Percentiles rank a stretch among this genome's conserved stretches.
Conservation (phyloP, 306 rosid species). For the Prunus mume region DNA sequence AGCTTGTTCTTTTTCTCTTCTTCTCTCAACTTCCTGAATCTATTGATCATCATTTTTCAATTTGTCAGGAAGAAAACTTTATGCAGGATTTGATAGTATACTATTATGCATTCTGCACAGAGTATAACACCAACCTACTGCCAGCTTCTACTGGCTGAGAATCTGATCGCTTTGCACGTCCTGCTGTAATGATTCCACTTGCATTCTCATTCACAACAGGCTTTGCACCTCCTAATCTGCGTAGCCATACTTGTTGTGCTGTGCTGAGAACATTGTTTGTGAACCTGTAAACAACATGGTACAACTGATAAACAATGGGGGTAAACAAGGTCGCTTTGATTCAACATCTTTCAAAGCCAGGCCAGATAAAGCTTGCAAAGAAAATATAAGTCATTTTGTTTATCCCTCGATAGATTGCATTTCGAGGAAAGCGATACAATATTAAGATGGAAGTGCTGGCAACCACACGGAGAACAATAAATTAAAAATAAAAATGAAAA, state of each 20-base stretch:
- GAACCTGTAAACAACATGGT: constrained; percentile 50
- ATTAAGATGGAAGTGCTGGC: not conserved
- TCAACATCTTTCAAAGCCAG: not conserved
- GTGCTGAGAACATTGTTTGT: constrained; percentile 93
- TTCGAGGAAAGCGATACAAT: not conserved
- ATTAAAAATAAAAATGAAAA: not conserved
- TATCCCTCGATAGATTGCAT: not conserved
- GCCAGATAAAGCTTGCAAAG: not conserved
- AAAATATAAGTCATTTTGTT: not conserved
- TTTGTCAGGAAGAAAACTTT: constrained; percentile 10
- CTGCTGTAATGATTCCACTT: constrained; percentile 91
- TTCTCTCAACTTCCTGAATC: constrained; percentile 72
- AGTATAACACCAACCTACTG: constrained; percentile 62
- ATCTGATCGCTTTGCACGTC: constrained; percentile 84
- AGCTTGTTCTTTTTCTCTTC: constrained; percentile 54
- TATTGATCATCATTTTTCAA: constrained; percentile 34
- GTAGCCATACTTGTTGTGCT: constrained; percentile 98
- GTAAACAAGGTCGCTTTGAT: not conserved
- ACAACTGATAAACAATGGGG: not conserved
- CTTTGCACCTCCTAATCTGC: constrained; percentile 93
- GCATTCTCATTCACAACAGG: constrained; percentile 75
- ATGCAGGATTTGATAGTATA: constrained; percentile 2
- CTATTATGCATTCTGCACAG: constrained; percentile 6
- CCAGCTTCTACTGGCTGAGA: constrained; percentile 59
- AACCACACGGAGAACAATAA: not conserved